Conservation (phyloP, 768 basidiomycete species). For the Suillus discolor region DNA sequence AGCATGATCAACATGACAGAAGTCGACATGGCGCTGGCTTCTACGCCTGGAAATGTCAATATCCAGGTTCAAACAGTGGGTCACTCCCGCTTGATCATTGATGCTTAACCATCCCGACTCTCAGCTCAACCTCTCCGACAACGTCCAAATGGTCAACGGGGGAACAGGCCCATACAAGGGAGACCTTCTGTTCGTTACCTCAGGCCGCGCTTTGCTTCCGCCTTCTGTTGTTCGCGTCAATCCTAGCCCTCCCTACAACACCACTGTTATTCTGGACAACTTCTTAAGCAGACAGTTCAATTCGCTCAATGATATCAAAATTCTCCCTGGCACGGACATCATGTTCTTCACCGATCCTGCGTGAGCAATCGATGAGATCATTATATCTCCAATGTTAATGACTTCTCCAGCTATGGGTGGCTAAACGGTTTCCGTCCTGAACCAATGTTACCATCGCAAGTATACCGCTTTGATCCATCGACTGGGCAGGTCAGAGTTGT, state of each 20-base stretch:
- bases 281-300: conserved; percentile 82
- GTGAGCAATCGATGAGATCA: conserved; percentile 36
- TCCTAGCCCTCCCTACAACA: conserved; percentile 62
- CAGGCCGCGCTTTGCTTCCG: conserved; percentile 64
- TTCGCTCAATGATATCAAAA: conserved; percentile 77
- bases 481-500: conserved; percentile 69
- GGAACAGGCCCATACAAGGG: conserved; percentile 65
- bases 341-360: conserved; percentile 76
- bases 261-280: conserved; percentile 74
- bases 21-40: conserved; percentile 47
- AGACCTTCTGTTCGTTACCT: conserved; percentile 61
- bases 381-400: too few species aligned
- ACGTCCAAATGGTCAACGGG: conserved; percentile 71
- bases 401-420: conserved; percentile 56
- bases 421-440: conserved; percentile 65
- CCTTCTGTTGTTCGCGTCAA: conserved; percentile 68
- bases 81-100: conserved; percentile 2
- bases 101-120: conserved; percentile 17
- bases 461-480: conserved; percentile 73
- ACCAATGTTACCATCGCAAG: conserved; percentile 71
- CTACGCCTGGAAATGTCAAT: conserved; percentile 41
- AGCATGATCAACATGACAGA: conserved; percentile 63
- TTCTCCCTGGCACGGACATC: conserved; percentile 65
- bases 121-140: conserved; percentile 59
- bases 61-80: conserved; percentile 48